Evolutionary conservation across 2,329 filamentous ascomycete genomes (phyloP).

Genomic region (Golovinomyces cichoracearum): DNA sequence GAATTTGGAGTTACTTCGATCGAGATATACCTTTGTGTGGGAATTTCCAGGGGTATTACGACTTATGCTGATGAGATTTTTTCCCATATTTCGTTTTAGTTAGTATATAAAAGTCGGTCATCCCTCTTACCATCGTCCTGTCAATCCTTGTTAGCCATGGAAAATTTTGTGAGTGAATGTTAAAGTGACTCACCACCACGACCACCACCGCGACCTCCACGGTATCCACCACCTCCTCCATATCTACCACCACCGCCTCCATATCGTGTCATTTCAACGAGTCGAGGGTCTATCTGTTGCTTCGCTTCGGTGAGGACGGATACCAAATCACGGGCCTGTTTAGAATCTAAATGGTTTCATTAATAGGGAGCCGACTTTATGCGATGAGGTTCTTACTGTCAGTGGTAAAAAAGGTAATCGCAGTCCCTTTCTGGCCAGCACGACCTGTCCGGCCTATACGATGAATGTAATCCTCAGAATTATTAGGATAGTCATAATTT

Average conservation of each 20-base stretch:
- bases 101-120: no score
- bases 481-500: constrained; percentile 99
- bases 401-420: constrained; percentile 96
- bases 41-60: no score
- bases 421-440: constrained; percentile 81
- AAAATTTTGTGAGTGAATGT: constrained; percentile 2
- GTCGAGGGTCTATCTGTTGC: constrained; percentile 88
- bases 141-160: constrained; percentile 14
- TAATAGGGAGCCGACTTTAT: background rate
- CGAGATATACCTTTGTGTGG: no score
- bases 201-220: constrained; percentile 28
- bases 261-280: constrained; percentile 87
- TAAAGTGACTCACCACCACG: constrained; percentile 20
- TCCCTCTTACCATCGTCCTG: constrained; percentile 18
- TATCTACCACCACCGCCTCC: constrained; percentile 29
- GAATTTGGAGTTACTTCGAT: no score
- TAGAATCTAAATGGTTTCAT: constrained; percentile 34
- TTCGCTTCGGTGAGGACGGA: constrained; percentile 83
- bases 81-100: no score
- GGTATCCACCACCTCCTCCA: constrained; percentile 28
- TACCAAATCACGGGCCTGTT: constrained; percentile 91
- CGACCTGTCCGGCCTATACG: constrained; percentile 89
- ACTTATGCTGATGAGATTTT: no score
- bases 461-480: constrained; percentile 95
- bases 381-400: constrained; percentile 49